Base-by-base conservation (phyloP, 164 flowering plant species). In the Dillenia turbinata region DNA sequence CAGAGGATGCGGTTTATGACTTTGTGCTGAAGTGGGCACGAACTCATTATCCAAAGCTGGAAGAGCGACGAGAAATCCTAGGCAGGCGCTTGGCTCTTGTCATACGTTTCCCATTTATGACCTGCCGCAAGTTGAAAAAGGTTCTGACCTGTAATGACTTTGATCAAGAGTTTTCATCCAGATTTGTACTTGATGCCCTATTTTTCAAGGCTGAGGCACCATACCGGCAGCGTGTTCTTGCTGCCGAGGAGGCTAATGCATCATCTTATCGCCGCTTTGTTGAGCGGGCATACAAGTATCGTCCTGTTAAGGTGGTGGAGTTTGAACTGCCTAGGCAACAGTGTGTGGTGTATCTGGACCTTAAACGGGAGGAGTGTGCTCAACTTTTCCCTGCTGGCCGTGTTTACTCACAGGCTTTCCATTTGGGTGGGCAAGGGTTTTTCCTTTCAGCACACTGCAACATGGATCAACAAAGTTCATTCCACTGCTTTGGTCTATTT, bases 1-100 rank as follows among this genome's bases (percentile, higher is more conserved):
- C 96, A 2, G 98, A 93, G 66, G 98, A 93, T 82, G 95, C 91
- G 9, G 91, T 93, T 0, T 91, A 83, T 74, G 98, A 93, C 64
- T 86, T 89, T 69, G 88, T 87, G 19, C 59, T 93, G 70, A 93
- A 87, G 76, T 93, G 98, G 98, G 75, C 95, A 0, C 73, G 92
- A 44, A 14, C 73, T 9, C 88, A 83, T 66, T 87, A 87, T 71
- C 83, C 85, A 17, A 81, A 74, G 49, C 40, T 83, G 47, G 97
- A 93, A 66, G 97, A 91, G n/a, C 71, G 97, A 12, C 83, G 92
- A 0, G 91, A 87, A 64, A 65, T 89, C 56, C 68, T 93, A 10
- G 83, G 86, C 4, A 49, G 86, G 5, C 89, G 87, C 19, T 86
- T 93, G 12, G 75, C 73, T 17, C 83, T 79, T 8, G 78, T 69